These are phyloP conservation scores for Zizania latifolia DNA, from an alignment of 176 grass and related monocot genomes.

Conservation along the genomic window DNA sequence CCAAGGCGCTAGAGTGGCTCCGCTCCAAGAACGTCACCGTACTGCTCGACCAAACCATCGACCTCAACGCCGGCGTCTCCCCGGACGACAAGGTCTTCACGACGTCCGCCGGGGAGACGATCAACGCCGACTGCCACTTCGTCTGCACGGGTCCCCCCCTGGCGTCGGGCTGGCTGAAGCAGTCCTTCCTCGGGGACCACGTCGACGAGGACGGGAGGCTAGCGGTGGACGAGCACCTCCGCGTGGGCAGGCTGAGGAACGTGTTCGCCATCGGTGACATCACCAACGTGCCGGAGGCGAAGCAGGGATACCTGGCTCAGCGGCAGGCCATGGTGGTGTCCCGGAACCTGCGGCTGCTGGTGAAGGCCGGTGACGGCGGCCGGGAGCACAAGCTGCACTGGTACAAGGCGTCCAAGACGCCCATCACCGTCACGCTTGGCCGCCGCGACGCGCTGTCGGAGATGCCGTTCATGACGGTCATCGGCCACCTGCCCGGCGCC, in stretches of 20 bases:
- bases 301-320: constrained; percentile 60
- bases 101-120: constrained; percentile 55
- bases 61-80: background rate
- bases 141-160: constrained; percentile 39
- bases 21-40: constrained; percentile 55
- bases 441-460: constrained; percentile 52
- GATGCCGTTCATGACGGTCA: constrained; percentile 59
- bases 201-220: constrained; percentile 19
- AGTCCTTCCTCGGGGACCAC: constrained; percentile 27
- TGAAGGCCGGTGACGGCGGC: constrained; percentile 10
- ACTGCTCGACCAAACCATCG: constrained; percentile 57
- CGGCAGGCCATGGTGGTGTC: constrained; percentile 60
- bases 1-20: constrained; percentile 67
- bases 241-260: constrained; percentile 38
- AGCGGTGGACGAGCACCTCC: constrained; percentile 44
- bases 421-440: constrained; percentile 44
- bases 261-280: constrained; percentile 71
- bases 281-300: constrained; percentile 45
- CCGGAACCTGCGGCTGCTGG: constrained; percentile 50
- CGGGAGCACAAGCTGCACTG: constrained; percentile 58
- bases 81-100: constrained; percentile 18
- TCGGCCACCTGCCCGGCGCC: constrained; percentile 43
- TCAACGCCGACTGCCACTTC: constrained; percentile 45
- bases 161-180: constrained; percentile 42
- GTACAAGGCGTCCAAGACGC: constrained; percentile 41